Base-by-base conservation (phyloP, 148 eudicot genomes). In the Rhododendron williamsianum region DNA sequence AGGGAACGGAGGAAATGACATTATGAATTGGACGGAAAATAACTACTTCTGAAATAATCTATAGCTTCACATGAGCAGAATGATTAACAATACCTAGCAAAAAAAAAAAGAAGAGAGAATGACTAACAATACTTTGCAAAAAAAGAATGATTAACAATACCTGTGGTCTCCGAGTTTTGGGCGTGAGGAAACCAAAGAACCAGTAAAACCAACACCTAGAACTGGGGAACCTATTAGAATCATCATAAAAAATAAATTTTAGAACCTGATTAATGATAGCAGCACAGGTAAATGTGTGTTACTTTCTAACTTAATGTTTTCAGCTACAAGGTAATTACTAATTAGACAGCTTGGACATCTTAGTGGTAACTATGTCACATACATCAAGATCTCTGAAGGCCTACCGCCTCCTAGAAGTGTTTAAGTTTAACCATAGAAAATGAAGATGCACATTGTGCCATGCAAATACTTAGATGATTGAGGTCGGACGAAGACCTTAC, bases 141-240 rank as follows among this genome's bases (percentile, higher is more conserved):
- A 49, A 49, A 11, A 76, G 4, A 76, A 41, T 73, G 13, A 52
- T 84, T 72, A 25, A 36, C 7, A 38, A 46, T 89, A 95, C 99
- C 99, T 94, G 83, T 97, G 98, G 84, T 95, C 94, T 81, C 99
- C 98, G 16, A 86, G 95, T 90, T 95, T 97, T 21, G 95, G 92
- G 13, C 87, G 91, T 85, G 90, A 83, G 51, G 92, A 91, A 81
- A 93, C 98, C 88, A 97, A 90, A 81, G 98, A 92, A 85, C 92
- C 99, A 69, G 95, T 90, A 81, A 97, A 95, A 78, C 96, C 99
- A 88, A 95, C 94, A 88, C 98, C 99, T 86, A 95, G 84, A 78
- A 89, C 98, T 73, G 93, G 93, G 82, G 74, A 87, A 84, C 98
- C 99, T 97, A 74, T 86, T 36, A 52, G 58, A 80, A 72, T 52